Conservation (phyloP, 768 basidiomycete species). For the Coprinellus micaceus region DNA sequence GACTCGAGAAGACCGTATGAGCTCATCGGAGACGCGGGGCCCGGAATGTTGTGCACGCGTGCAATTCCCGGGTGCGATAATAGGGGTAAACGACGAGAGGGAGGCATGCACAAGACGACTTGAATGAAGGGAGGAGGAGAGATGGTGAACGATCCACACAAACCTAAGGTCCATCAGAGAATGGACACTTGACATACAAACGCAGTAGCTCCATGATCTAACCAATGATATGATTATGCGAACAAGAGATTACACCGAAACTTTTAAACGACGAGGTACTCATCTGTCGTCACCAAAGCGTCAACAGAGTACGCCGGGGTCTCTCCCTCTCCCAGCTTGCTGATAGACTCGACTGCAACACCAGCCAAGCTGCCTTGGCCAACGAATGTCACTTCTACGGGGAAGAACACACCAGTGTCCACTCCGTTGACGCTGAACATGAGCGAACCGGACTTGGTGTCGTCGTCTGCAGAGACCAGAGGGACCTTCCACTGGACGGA, state of each 20-base stretch:
- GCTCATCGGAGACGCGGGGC: no score
- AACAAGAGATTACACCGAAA: neutral
- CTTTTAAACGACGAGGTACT: conserved; percentile 54
- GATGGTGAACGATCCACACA: neutral
- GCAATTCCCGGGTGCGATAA: no score
- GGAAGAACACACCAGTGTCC: conserved; percentile 86
- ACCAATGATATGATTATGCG: neutral
- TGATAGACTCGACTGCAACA: conserved; percentile 58
- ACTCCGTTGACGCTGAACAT: conserved; percentile 88
- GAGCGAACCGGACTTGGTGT: conserved; percentile 73
- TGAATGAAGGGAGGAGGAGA: neutral
- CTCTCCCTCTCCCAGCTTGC: conserved; percentile 44
- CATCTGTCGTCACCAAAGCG: conserved; percentile 47
- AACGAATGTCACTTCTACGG: conserved; percentile 79
- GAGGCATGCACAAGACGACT: neutral
- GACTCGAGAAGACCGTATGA: no score
- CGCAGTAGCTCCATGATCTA: no score
- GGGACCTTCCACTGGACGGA: conserved; percentile 85
- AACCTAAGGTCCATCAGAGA: no score
- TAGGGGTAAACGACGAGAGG: no score
- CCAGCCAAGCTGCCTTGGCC: conserved; percentile 80
- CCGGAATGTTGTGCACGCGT: no score
- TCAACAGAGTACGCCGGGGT: conserved; percentile 50
- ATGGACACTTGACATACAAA: no score
- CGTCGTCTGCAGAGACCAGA: conserved; percentile 55